Conservation (phyloP, 1,139 yeast species). For the Blastobotrys petasosporus region DNA sequence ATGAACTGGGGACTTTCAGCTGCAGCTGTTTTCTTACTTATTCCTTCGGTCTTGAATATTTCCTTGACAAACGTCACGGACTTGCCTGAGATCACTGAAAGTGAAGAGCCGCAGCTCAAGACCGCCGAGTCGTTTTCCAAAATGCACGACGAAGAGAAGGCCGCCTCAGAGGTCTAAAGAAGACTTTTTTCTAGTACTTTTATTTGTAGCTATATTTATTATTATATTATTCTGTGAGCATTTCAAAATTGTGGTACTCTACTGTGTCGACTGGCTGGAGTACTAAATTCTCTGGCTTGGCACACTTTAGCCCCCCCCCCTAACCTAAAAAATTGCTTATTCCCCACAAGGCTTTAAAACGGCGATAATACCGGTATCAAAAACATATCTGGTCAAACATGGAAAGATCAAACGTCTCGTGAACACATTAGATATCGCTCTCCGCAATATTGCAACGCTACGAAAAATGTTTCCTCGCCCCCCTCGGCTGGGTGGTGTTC, state of each 20-base stretch:
- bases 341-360: not conserved
- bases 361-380: not conserved
- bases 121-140: not conserved
- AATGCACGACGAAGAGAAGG: not conserved
- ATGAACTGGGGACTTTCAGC: constrained; percentile 49
- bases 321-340: no score
- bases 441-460: no score
- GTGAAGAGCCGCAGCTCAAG: constrained; percentile 4
- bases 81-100: constrained; percentile 4
- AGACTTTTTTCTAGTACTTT: not conserved
- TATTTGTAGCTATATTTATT: not conserved
- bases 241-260: no score
- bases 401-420: no score
- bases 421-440: no score
- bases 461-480: no score
- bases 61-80: constrained; percentile 14
- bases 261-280: no score
- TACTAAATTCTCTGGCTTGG: no score
- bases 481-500: no score
- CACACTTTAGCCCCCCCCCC: no score
- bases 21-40: constrained; percentile 37
- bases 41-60: constrained; percentile 34
- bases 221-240: no score
- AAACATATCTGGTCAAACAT: no score
- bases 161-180: not conserved